phyloP scores from a whole-genome alignment of 257 asterid genomes.

The Linaria vulgaris region DNA sequence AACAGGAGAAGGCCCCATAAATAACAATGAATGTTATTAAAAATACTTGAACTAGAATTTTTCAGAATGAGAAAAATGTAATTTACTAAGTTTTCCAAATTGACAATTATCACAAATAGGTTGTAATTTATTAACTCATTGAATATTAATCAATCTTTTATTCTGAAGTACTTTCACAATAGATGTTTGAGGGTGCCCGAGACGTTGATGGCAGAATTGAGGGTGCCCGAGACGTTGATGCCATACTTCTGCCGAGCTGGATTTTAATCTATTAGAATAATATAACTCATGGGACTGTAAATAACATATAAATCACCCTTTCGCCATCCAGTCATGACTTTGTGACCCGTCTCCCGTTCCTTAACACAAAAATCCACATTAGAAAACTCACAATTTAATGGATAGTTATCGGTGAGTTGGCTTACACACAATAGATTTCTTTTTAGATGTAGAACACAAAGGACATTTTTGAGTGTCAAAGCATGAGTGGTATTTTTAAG shows the following conservation, averaged over 20 bases:
- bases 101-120: constrained; percentile 1
- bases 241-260: background rate
- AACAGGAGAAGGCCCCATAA: constrained; percentile 19
- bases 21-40: constrained; percentile 19
- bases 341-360: background rate
- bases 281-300: too few species aligned
- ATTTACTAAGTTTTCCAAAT: background rate
- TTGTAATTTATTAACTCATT: too few species aligned
- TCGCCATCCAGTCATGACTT: background rate
- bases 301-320: background rate
- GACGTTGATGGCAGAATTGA: background rate
- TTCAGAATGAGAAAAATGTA: constrained; percentile 1
- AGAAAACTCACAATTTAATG: background rate
- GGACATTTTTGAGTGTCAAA: background rate
- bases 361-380: too few species aligned
- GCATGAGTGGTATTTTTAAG: background rate
- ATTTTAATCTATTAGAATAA: background rate
- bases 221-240: too few species aligned
- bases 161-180: too few species aligned
- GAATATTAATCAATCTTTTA: background rate
- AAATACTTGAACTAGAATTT: background rate
- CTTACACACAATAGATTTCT: background rate
- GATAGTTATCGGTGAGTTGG: background rate
- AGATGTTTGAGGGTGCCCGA: background rate
- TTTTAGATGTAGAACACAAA: background rate